phyloP scores from a whole-genome alignment of 2,329 filamentous ascomycete genomes.

The Fusarium caatingaense region DNA sequence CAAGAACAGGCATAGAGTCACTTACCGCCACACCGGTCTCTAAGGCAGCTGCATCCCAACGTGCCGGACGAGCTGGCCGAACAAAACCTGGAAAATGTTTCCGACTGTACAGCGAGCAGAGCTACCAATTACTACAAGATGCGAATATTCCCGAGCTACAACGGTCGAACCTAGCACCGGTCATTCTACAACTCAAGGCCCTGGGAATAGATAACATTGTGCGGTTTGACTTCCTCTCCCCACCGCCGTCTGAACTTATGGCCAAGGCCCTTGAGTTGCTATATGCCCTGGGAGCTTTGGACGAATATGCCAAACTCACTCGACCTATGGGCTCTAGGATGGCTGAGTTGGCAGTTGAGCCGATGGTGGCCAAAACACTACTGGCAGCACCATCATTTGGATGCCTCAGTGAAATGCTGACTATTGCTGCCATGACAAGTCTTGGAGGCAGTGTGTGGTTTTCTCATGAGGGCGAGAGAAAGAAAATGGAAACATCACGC shows the following conservation, averaged over 20 bases:
- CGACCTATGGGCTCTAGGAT: slow-evolving; percentile 88
- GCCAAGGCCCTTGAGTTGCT: slow-evolving; percentile 88
- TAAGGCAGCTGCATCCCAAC: slow-evolving; percentile 91
- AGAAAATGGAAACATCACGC: slow-evolving; percentile 76
- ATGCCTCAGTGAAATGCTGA: slow-evolving; percentile 87
- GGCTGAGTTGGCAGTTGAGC: slow-evolving; percentile 92
- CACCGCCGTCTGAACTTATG: slow-evolving; percentile 86
- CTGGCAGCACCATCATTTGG: slow-evolving; percentile 79
- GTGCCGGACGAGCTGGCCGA: slow-evolving; percentile 88
- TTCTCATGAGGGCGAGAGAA: slow-evolving; percentile 80
- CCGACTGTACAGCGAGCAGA: slow-evolving; percentile 85
- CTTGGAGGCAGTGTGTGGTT: slow-evolving; percentile 87
- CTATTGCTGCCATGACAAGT: slow-evolving; percentile 93
- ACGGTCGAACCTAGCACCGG: slow-evolving; percentile 87
- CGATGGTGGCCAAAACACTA: slow-evolving; percentile 93
- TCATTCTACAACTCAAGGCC: slow-evolving; percentile 91
- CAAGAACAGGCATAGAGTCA: slow-evolving; percentile 86
- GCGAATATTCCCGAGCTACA: slow-evolving; percentile 90
- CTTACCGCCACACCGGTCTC: slow-evolving; percentile 85
- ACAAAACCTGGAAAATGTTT: slow-evolving; percentile 95
- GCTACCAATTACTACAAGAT: slow-evolving; percentile 73
- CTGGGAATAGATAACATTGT: slow-evolving; percentile 95
- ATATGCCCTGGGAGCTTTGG: slow-evolving; percentile 86
- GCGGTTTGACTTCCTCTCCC: slow-evolving; percentile 87
- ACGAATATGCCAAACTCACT: slow-evolving; percentile 90